Percentiles rank a stretch among this genome's conserved stretches.
Conservation (phyloP, 1,139 yeast species). For the Geotrichum bryndzae region DNA sequence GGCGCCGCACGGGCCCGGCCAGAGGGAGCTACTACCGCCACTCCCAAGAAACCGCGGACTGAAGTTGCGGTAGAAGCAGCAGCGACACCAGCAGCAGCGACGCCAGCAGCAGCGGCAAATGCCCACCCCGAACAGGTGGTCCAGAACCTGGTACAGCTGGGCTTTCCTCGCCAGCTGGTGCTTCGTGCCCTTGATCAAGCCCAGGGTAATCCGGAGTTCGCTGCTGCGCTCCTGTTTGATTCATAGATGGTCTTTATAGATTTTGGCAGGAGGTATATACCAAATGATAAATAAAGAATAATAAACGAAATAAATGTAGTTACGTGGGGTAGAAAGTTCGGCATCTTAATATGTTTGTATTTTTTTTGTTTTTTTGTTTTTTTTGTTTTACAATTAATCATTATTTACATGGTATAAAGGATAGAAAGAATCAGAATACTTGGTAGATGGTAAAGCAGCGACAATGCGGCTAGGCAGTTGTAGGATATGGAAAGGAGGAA, state of each 20-base stretch:
- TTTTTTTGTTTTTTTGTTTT: neutral
- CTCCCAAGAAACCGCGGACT: conserved; percentile 18
- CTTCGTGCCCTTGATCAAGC: conserved; percentile 59
- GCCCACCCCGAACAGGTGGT: conserved; percentile 44
- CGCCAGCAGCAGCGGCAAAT: conserved; percentile 15
- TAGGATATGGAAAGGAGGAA: neutral
- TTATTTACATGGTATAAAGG: neutral
- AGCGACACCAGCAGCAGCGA: conserved; percentile 20
- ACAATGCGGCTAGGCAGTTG: neutral
- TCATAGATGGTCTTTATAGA: conserved; percentile 18
- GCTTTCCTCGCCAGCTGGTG: conserved; percentile 63
- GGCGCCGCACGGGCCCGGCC: neutral
- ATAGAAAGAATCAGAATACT: neutral
- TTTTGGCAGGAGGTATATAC: neutral
- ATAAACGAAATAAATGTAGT: neutral
- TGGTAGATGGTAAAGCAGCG: neutral
- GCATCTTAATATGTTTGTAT: neutral
- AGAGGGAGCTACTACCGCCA: conserved; percentile 6
- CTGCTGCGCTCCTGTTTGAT: conserved; percentile 69
- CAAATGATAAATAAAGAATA: neutral
- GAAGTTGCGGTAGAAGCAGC: conserved; percentile 18
- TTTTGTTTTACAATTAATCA: neutral
- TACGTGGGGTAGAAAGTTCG: neutral
- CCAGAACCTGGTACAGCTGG: conserved; percentile 55
- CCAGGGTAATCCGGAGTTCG: conserved; percentile 73